phyloP scores from a whole-genome alignment of 2,329 filamentous ascomycete species.

The Aspergillus pseudotamarii region DNA sequence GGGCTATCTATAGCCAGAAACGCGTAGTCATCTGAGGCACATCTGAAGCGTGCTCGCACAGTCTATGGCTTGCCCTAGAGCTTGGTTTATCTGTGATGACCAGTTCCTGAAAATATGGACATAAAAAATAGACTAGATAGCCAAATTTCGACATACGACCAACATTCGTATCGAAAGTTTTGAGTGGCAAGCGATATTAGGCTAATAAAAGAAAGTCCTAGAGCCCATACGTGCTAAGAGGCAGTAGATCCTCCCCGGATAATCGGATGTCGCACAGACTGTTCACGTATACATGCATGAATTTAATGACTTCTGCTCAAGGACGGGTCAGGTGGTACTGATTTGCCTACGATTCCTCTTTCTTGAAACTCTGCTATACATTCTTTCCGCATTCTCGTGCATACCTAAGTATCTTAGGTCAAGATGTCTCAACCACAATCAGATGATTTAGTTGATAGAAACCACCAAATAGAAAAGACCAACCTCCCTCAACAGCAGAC shows the following conservation, averaged over 20 bases:
- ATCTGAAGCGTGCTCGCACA: not conserved
- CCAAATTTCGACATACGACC: not conserved
- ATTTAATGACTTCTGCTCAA: not conserved
- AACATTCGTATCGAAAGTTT: not conserved
- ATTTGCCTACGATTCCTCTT: not conserved
- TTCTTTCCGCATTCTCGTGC: not conserved
- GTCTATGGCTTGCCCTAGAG: not conserved
- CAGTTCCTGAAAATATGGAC: not conserved
- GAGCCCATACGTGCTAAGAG: not conserved
- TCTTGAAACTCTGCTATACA: not conserved
- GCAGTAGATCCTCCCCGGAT: not conserved
- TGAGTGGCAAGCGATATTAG: not conserved
- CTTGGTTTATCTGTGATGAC: not conserved
- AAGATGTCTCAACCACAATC: not conserved
- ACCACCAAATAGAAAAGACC: not conserved
- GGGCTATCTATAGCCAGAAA: not conserved
- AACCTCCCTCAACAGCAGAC: not conserved
- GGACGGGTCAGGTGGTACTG: not conserved
- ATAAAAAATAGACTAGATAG: not conserved
- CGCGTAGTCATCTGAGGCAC: not conserved
- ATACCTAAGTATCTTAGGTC: not conserved
- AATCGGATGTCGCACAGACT: not conserved
- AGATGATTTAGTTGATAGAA: not conserved
- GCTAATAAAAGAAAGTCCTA: no score
- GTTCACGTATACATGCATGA: not conserved